Evolutionary conservation across 2,329 filamentous ascomycete genomes (phyloP).

Genomic region (Cladosporium sphaerospermum): DNA sequence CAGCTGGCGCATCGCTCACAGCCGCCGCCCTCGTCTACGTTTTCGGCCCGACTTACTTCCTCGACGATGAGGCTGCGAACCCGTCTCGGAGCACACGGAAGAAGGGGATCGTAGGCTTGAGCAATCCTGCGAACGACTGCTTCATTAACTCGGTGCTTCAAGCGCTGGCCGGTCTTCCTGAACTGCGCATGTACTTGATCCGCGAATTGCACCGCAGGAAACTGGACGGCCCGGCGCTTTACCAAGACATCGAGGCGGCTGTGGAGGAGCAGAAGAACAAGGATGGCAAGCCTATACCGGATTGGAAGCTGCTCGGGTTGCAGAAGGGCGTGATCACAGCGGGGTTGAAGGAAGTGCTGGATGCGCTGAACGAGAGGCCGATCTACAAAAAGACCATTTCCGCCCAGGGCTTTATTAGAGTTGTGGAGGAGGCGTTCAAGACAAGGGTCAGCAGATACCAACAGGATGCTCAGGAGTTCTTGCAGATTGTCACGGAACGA

Average conservation of each 20-base stretch:
- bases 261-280: conserved; percentile 55
- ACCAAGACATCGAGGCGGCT: conserved; percentile 52
- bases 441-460: conserved; percentile 90
- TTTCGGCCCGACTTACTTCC: conserved; percentile 93
- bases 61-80: conserved; percentile 68
- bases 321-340: conserved; percentile 78
- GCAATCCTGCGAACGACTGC: conserved; percentile 80
- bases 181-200: conserved; percentile 86
- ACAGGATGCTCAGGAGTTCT: conserved; percentile 94
- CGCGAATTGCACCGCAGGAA: conserved; percentile 79
- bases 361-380: conserved; percentile 85
- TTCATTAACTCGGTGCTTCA: conserved; percentile 92
- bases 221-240: conserved; percentile 72
- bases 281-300: conserved; percentile 30
- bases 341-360: conserved; percentile 86
- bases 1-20: conserved; percentile 88
- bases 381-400: conserved; percentile 92
- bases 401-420: conserved; percentile 73
- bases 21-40: conserved; percentile 95
- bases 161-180: conserved; percentile 80
- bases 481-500: conserved; percentile 88
- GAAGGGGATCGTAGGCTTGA: conserved; percentile 80
- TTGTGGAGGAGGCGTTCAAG: conserved; percentile 77
- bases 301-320: conserved; percentile 51
- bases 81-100: conserved; percentile 58